Percentiles rank a stretch among this genome's conserved stretches.
phyloP scores from a whole-genome alignment of 2,329 filamentous ascomycete species.

The Westerdykella ornata region DNA sequence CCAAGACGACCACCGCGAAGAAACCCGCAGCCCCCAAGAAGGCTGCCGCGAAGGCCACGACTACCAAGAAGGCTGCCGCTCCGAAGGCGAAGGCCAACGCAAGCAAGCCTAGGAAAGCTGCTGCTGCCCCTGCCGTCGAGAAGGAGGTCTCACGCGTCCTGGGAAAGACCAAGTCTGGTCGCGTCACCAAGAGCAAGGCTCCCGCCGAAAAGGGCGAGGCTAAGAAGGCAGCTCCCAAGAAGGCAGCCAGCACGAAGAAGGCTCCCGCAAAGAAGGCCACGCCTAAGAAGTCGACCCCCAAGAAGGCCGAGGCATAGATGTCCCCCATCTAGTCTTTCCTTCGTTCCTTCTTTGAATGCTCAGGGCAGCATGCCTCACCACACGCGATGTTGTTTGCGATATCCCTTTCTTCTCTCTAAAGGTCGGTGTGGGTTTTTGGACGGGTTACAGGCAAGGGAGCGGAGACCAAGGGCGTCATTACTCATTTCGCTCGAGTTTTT shows the following conservation, averaged over 20 bases:
- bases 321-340: neutral
- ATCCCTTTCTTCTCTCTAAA: no score
- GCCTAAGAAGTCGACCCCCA: conserved; percentile 43
- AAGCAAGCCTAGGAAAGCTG: conserved; percentile 40
- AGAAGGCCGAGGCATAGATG: conserved; percentile 31
- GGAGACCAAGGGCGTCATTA: no score
- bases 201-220: conserved; percentile 37
- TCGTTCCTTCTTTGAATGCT: no score
- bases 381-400: no score
- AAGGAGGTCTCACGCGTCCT: conserved; percentile 62
- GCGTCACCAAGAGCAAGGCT: conserved; percentile 65
- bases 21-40: conserved; percentile 38
- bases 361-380: no score
- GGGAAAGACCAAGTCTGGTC: conserved; percentile 78
- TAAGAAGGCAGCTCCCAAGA: conserved; percentile 35
- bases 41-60: conserved; percentile 41
- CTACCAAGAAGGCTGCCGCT: conserved; percentile 24
- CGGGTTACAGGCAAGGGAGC: no score
- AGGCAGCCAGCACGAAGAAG: conserved; percentile 36
- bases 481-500: no score
- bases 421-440: no score
- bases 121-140: conserved; percentile 54
- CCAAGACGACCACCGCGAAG: conserved; percentile 20
- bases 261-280: conserved; percentile 39
- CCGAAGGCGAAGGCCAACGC: conserved; percentile 43